Evolutionary conservation across 352 stramenopile genomes (phyloP).

Genomic region (Globisporangium echinulatum): DNA sequence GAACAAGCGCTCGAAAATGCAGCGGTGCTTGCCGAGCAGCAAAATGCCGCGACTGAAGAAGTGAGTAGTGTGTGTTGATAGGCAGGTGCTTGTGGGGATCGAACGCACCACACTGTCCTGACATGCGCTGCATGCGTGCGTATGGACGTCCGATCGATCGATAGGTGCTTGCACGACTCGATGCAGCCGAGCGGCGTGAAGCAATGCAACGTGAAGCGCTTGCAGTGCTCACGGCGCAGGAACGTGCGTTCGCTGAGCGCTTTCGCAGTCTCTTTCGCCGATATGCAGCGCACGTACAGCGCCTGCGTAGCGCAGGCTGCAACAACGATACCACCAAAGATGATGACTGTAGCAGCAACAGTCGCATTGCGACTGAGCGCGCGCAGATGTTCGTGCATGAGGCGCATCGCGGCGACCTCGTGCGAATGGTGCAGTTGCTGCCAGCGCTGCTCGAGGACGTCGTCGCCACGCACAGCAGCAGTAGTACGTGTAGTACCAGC

Average conservation of each 20-base stretch:
- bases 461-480: slow-evolving; percentile 3
- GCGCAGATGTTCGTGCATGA: slow-evolving; percentile 11
- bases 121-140: neutral
- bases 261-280: neutral
- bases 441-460: slow-evolving; percentile 45
- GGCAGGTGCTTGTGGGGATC: too few species aligned
- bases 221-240: neutral
- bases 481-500: slow-evolving; percentile 1
- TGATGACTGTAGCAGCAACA: neutral
- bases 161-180: neutral
- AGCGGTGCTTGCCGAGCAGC: slow-evolving; percentile 24
- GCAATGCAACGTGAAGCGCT: neutral
- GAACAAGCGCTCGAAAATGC: slow-evolving; percentile 20
- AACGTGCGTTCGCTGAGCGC: neutral
- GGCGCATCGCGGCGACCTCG: slow-evolving; percentile 21
- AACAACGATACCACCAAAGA: slow-evolving; percentile 1
- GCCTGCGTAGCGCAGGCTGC: neutral
- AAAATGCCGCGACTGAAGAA: slow-evolving; percentile 29
- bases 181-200: neutral
- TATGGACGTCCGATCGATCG: too few species aligned
- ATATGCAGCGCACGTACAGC: neutral
- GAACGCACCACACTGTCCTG: too few species aligned
- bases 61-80: slow-evolving; percentile 10
- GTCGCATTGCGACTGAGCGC: neutral
- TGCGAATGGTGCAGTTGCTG: slow-evolving; percentile 44